Evolutionary conservation across 768 basidiomycete species (phyloP).

Genomic region (Nidularia pulvinata): DNA sequence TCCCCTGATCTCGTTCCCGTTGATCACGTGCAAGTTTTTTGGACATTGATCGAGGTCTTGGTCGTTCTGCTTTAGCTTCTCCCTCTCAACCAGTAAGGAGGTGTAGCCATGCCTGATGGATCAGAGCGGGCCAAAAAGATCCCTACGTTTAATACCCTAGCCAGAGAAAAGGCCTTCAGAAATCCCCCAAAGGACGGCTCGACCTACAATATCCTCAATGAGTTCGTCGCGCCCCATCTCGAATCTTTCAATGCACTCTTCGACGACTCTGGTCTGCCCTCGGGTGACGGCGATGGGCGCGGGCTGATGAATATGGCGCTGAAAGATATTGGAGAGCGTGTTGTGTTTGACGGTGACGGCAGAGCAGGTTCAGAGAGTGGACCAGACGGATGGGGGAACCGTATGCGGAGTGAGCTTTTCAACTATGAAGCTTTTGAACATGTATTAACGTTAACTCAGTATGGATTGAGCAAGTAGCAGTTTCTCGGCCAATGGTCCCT

Average conservation of each 20-base stretch:
- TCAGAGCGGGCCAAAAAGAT: constrained; percentile 31
- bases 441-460: constrained; percentile 46
- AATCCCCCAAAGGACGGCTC: constrained; percentile 70
- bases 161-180: constrained; percentile 76
- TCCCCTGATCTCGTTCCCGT: constrained; percentile 3
- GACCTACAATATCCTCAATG: constrained; percentile 81
- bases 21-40: constrained; percentile 32
- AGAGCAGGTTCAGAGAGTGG: constrained; percentile 51
- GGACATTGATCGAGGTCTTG: constrained; percentile 1
- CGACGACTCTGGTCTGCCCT: constrained; percentile 84
- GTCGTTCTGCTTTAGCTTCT: neutral
- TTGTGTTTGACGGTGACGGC: constrained; percentile 86
- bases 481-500: constrained; percentile 84
- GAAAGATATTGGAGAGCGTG: constrained; percentile 86
- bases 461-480: constrained; percentile 85
- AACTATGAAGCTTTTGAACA: neutral
- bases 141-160: constrained; percentile 80
- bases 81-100: neutral
- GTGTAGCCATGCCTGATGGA: constrained; percentile 48
- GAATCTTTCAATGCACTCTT: constrained; percentile 97
- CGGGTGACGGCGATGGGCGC: constrained; percentile 72
- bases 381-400: constrained; percentile 71
- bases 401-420: constrained; percentile 68
- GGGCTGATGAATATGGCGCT: constrained; percentile 81
- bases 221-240: constrained; percentile 92